Evolutionary conservation across 305 asterid genomes (phyloP), one percentile per base, ranked within the genome.

Genomic region (Fraxinus platypoda): DNA sequence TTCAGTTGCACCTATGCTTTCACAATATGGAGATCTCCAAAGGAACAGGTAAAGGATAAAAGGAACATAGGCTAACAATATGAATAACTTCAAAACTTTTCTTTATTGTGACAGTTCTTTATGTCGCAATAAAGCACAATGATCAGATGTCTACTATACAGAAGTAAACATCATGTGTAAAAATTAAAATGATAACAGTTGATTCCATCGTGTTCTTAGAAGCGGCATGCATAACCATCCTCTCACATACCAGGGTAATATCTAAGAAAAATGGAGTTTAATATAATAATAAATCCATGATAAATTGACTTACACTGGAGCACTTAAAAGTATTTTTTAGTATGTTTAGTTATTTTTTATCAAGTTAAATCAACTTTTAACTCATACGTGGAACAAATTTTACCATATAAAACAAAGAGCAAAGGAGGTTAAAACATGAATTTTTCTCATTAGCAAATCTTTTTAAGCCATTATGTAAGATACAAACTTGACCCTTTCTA

Each of bases 1-100:
- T 8, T 25, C 81, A 79, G 75, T 80, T 17, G 31, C 54, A 28
- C 19, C 6, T 46, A 37, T 74, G 66, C 43, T 74, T 79, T 80
- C 46, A 38, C 6, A 25, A 28, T 9, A 71, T 57, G 9, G 57
- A 75, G 13, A 23, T 78, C 9, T 6, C 13, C 35, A 83, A n/a
- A 38, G 31, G 79, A 78, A 28, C 30, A 46, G 31, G 54, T 12
- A 46, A 46, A 12, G n/a, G 54, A 46, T 46, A 46, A 46, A 46
- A 46, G 54, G n/a, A 46, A 46, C n/a, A 46, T 46, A 28, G 21
- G 68, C 52, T 54, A 74, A 79, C 68, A 75, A 62, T 25, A 21
- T 52, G 7, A 43, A 75, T 15, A 64, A 5, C 3, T 26, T 2
- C 37, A 17, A 31, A 30, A 28, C 17, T 5, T 23, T 1, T 79